phyloP scores from a whole-genome alignment of 1,284 basidiomycete species.

The Quambalaria eucalypti region DNA sequence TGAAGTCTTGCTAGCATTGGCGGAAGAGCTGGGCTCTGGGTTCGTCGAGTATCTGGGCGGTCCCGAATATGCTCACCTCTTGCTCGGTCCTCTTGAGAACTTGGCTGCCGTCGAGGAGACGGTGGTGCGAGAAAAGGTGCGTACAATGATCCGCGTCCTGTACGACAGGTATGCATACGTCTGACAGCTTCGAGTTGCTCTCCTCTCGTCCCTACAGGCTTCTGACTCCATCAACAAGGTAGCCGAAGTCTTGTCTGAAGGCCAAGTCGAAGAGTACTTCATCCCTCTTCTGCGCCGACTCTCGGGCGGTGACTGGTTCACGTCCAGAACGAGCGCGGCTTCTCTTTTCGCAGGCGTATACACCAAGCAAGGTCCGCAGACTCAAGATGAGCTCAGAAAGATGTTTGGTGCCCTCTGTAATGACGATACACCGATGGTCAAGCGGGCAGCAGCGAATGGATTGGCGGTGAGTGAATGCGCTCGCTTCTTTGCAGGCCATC shows the following conservation, averaged over 20 bases:
- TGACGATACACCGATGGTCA: constrained; percentile 98
- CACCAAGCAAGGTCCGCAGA: constrained; percentile 48
- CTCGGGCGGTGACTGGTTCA: constrained; percentile 95
- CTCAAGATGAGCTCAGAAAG: constrained; percentile 83
- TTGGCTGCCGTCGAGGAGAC: constrained; percentile 96
- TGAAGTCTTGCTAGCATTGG: constrained; percentile 89
- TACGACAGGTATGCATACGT: too few relatives aligned
- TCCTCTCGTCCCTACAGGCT: too few relatives aligned
- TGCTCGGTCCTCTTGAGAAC: constrained; percentile 89
- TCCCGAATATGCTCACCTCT: constrained; percentile 71
- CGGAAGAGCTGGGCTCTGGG: constrained; percentile 76
- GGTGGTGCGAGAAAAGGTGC: constrained; percentile 90
- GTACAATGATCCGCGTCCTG: too few relatives aligned
- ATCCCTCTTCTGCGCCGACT: constrained; percentile 84
- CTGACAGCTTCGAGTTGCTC: too few relatives aligned
- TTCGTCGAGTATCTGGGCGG: constrained; percentile 94
- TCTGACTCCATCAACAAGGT: constrained; percentile 94
- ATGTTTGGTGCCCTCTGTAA: constrained; percentile 75
- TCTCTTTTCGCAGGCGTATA: constrained; percentile 92
- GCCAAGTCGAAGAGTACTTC: constrained; percentile 81
- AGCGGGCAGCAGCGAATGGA: constrained; percentile 90
- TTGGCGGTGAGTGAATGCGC: constrained; percentile 57
- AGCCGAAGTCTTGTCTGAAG: constrained; percentile 64
- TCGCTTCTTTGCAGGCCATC: too few relatives aligned
- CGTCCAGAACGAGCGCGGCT: constrained; percentile 91